Evolutionary conservation across 495 filamentous ascomycete genomes (phyloP), one percentile per base, ranked within the genome.

Genomic region (Penicillium odoratum): DNA sequence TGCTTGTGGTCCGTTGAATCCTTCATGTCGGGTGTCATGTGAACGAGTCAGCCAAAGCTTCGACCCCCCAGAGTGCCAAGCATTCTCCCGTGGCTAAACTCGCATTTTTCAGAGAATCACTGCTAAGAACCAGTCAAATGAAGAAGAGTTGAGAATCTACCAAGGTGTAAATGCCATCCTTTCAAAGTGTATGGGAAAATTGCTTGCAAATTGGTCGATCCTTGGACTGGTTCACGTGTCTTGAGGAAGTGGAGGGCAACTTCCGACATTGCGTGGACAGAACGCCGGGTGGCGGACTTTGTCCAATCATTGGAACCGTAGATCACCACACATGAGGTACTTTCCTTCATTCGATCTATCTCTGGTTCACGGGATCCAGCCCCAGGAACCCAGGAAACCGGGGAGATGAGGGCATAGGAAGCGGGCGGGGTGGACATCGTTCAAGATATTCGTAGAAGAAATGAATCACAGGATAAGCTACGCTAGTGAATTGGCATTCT

Each of bases 171-270:
- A 16, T n/a, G 10, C 2, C 15, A 40, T 3, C 16, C 38, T 40
- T 40, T n/a, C 38, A 15, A 40, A 5, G 10, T 7, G 38, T 16
- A 40, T 16, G 38, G 11, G 38, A 13, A n/a, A 7, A 13, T 1
- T 1, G 2, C 3, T 16, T 40, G 38, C 15, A 40, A 15, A n/a
- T 16, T 6, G 15, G 45, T 11, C 28, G 45, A 28, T 47, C 28
- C 48, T 9, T 50, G 9, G 48, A 18, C 29, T 34, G 44, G 26
- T 30, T 15, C 4, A 6, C 36, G 36, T 40, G 15, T n/a, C n/a
- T 40, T 1, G 28, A 48, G 46, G 15, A 48, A 8, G 46, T 48
- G 46, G 46, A 48, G 46, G 28, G 7, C 46, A 48, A 48, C 15
- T 30, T 28, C 46, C 46, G 46, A 48, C 9, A 31, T 31, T 48